Conservation (phyloP, 257 asterid genomes). For the Ilex asprella region DNA sequence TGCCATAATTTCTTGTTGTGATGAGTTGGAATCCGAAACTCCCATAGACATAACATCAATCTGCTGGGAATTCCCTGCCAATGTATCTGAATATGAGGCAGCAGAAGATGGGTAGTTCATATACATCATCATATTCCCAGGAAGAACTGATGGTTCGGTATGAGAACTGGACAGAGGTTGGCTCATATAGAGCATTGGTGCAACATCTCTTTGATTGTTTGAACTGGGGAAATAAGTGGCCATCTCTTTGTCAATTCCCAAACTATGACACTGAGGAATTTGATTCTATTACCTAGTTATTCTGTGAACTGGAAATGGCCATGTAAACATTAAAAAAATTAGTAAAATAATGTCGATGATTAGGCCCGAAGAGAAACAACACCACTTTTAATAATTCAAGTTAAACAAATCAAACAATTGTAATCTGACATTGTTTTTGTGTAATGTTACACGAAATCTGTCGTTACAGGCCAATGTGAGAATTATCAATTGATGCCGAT, state of each 20-base stretch:
- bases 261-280: too few species aligned
- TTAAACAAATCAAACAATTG: too few species aligned
- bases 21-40: slow-evolving; percentile 33
- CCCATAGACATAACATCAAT: slow-evolving; percentile 26
- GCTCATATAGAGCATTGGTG: slow-evolving; percentile 48
- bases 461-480: too few species aligned
- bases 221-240: slow-evolving; percentile 51
- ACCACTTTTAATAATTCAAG: too few species aligned
- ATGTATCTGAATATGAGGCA: slow-evolving; percentile 34
- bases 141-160: slow-evolving; percentile 41
- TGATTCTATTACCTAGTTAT: too few species aligned
- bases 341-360: not conserved
- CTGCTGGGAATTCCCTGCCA: slow-evolving; percentile 28
- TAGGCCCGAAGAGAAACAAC: not conserved
- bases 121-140: slow-evolving; percentile 41
- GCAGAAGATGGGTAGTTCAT: slow-evolving; percentile 59
- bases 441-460: too few species aligned
- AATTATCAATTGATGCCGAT: not conserved
- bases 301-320: too few species aligned
- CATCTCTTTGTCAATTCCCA: slow-evolving; percentile 13
- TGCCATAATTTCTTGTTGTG: slow-evolving; percentile 38
- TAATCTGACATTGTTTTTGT: too few species aligned
- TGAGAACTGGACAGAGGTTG: slow-evolving; percentile 41
- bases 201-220: slow-evolving; percentile 45
- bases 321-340: too few species aligned